phyloP scores from a whole-genome alignment of 2,329 filamentous ascomycete genomes.

The Rasamsonia emersonii region DNA sequence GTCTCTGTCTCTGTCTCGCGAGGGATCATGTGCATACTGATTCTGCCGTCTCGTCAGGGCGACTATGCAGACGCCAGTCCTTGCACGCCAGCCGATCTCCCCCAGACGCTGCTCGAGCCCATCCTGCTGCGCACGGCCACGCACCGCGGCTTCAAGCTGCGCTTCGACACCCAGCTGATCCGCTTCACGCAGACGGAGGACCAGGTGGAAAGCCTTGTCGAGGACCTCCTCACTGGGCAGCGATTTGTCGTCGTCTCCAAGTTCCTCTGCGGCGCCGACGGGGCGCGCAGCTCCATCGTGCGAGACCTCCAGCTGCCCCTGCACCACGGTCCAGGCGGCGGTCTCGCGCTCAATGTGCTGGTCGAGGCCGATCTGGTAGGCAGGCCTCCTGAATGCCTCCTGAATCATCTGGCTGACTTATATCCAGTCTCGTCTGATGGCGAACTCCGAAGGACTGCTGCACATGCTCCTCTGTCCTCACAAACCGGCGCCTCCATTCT shows the following conservation, averaged over 20 bases:
- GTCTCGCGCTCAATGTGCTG: slow-evolving; percentile 43
- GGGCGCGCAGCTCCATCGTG: slow-evolving; percentile 39
- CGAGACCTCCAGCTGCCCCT: slow-evolving; percentile 41
- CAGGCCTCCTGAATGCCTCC: too few relatives aligned
- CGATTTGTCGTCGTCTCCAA: slow-evolving; percentile 42
- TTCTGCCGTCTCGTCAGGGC: slow-evolving; percentile 20
- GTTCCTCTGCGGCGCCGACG: slow-evolving; percentile 55
- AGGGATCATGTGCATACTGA: neutral
- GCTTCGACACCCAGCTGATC: slow-evolving; percentile 36
- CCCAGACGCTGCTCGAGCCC: slow-evolving; percentile 43
- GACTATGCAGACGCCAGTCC: slow-evolving; percentile 37
- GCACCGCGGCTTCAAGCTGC: slow-evolving; percentile 40
- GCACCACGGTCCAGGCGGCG: slow-evolving; percentile 37
- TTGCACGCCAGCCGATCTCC: slow-evolving; percentile 36
- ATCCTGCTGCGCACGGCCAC: slow-evolving; percentile 37
- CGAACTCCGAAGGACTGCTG: too few relatives aligned
- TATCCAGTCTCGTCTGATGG: too few relatives aligned
- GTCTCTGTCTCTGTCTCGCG: neutral
- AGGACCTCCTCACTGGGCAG: slow-evolving; percentile 27
- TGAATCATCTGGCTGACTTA: too few relatives aligned
- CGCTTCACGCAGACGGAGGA: slow-evolving; percentile 20
- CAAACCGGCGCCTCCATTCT: too few relatives aligned
- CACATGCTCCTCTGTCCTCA: too few relatives aligned
- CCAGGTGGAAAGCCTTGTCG: slow-evolving; percentile 21
- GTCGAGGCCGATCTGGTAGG: slow-evolving; percentile 45